Evolutionary conservation across 2,329 filamentous ascomycete species (phyloP).

Genomic region (Cryphonectria nitschkei): DNA sequence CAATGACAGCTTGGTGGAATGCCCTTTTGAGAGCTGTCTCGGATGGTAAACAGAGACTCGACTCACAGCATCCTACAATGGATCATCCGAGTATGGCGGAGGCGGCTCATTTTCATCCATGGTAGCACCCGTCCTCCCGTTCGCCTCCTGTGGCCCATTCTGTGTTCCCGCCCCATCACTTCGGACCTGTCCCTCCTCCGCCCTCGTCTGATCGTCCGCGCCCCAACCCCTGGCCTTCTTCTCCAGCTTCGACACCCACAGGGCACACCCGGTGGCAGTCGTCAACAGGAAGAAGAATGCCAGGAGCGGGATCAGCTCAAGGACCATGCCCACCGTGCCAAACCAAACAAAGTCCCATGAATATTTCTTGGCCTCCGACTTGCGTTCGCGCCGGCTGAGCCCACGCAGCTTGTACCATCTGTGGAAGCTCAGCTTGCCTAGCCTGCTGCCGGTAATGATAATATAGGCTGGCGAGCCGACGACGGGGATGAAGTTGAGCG

Average conservation of each 20-base stretch:
- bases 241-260: constrained; percentile 86
- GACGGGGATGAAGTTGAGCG: constrained; percentile 85
- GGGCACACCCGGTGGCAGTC: constrained; percentile 78
- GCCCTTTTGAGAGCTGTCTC: constrained; percentile 10
- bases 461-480: constrained; percentile 86
- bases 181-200: constrained; percentile 31
- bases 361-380: constrained; percentile 67
- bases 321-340: constrained; percentile 78
- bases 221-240: constrained; percentile 45
- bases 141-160: constrained; percentile 19
- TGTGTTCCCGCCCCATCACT: constrained; percentile 4
- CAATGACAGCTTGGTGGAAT: constrained; percentile 8
- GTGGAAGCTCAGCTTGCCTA: constrained; percentile 88
- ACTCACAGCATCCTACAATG: constrained; percentile 34
- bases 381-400: constrained; percentile 73
- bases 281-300: constrained; percentile 96
- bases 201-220: constrained; percentile 22
- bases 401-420: constrained; percentile 84
- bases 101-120: constrained; percentile 37
- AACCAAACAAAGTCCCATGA: constrained; percentile 92
- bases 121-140: constrained; percentile 27
- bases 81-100: constrained; percentile 44
- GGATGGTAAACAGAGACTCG: constrained; percentile 28
- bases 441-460: constrained; percentile 81
- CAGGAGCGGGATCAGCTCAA: constrained; percentile 86